These are phyloP conservation scores for Diutina rugosa DNA, from an alignment of 1,139 yeast genomes.

Conservation along the genomic window DNA sequence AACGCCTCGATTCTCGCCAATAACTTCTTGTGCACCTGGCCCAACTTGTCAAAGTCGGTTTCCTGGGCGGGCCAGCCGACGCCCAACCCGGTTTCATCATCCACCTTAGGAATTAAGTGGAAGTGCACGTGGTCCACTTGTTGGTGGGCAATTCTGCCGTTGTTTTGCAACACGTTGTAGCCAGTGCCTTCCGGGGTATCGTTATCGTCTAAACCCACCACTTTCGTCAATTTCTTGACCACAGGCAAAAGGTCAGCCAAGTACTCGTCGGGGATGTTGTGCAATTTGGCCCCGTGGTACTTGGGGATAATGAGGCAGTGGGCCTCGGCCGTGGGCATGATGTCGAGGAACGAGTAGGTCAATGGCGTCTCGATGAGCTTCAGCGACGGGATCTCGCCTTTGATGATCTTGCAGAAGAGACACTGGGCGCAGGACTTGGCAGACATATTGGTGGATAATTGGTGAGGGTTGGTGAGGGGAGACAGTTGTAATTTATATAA, in stretches of 20 bases:
- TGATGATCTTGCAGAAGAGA: conserved; percentile 84
- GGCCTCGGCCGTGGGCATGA: conserved; percentile 81
- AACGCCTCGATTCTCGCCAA: conserved; percentile 32
- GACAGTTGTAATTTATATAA: neutral
- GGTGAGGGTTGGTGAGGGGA: neutral
- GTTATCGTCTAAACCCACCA: conserved; percentile 47
- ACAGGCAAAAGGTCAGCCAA: conserved; percentile 75
- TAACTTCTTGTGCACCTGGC: conserved; percentile 51
- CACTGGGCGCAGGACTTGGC: conserved; percentile 36
- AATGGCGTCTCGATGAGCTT: conserved; percentile 74
- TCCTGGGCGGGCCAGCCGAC: conserved; percentile 91
- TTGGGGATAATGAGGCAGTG: conserved; percentile 87
- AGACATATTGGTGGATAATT: neutral
- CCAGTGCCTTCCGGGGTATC: conserved; percentile 58
- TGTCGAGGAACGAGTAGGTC: conserved; percentile 77
- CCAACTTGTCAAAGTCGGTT: conserved; percentile 60
- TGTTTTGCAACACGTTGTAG: conserved; percentile 83
- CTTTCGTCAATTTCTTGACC: conserved; percentile 71
- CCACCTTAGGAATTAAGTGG: conserved; percentile 86
- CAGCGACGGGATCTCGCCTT: conserved; percentile 88
- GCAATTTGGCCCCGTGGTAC: conserved; percentile 83
- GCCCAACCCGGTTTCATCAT: conserved; percentile 53
- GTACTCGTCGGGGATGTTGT: conserved; percentile 84
- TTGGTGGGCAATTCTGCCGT: conserved; percentile 90
- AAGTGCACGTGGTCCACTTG: conserved; percentile 91